Base-by-base conservation (phyloP, 495 filamentous ascomycete genomes). In the Hyaloscypha finlandica region DNA sequence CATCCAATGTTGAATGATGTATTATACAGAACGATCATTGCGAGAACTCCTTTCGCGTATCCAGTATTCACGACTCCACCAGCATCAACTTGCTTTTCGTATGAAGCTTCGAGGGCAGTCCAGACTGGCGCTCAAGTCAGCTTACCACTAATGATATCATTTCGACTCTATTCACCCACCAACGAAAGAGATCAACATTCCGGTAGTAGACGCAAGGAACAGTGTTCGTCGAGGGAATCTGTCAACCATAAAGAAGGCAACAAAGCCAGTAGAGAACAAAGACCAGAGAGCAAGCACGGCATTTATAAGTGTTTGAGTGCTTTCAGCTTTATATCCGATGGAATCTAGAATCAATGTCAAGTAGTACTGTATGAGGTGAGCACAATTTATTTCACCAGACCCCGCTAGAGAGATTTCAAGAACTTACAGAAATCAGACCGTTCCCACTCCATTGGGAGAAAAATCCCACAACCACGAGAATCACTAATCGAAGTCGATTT, bases 1-100 rank as follows among this genome's bases (percentile, higher is more conserved):
- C 84, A 88, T n/a, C 81, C 85, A 66, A 87, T 81, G 20, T 80
- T 84, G 72, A 86, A 88, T 69, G 85, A 74, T 86, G 88, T 25
- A 8, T 88, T 71, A 71, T 82, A 83, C 25, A 91, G 86, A 67
- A 88, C 81, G 6, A 85, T 85, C 56, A 90, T 73, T 22, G 75
- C 73, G 1, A 74, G 25, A 25, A 25, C 25, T 25, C 25, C 25
- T 25, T 25, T 25, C 25, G 25, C 25, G 25, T 25, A 25, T 25
- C 25, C 25, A 25, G 25, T 25, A 25, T 25, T 25, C 25, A 25
- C 25, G 25, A 25, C 25, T 25, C 25, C 25, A 2, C 25, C 25
- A 25, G 25, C 81, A 63, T 76, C 78, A 77, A 77, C 19, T 77
- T 64, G 30, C 61, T 61, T 25, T 12, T 37, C 62, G 45, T 74